Evolutionary conservation across 139 green algal species (phyloP).

Genomic region (Closterium sp.): DNA sequence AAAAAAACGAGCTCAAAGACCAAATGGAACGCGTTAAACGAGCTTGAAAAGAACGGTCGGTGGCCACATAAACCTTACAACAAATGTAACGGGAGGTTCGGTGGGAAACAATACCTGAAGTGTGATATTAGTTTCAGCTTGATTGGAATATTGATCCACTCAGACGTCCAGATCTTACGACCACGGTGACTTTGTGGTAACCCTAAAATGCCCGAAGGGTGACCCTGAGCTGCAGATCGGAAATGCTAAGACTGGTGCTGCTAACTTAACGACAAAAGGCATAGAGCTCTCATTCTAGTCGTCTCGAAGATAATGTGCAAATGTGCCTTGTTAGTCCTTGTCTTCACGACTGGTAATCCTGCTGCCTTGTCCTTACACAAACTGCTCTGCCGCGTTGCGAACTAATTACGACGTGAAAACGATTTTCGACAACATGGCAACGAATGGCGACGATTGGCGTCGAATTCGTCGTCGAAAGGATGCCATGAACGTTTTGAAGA

Average conservation of each 20-base stretch:
- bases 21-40: too few species aligned
- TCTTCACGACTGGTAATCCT: not conserved
- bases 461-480: not conserved
- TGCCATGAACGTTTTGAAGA: not conserved
- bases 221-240: not conserved
- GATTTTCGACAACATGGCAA: not conserved
- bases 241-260: not conserved
- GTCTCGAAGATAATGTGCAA: not conserved
- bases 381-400: not conserved
- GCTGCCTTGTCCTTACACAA: not conserved
- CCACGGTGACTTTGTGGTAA: not conserved
- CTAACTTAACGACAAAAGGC: not conserved
- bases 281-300: not conserved
- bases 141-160: too few species aligned
- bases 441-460: not conserved
- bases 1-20: not conserved
- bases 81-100: not conserved
- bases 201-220: not conserved
- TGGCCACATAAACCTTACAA: not conserved
- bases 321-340: not conserved
- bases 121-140: too few species aligned
- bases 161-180: too few species aligned
- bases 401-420: not conserved
- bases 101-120: not conserved
- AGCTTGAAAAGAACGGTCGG: not conserved